Percentiles rank a stretch among this genome's conserved stretches.
Evolutionary conservation across 2,329 filamentous ascomycete species (phyloP).

Genomic region (Parastagonospora avenae): DNA sequence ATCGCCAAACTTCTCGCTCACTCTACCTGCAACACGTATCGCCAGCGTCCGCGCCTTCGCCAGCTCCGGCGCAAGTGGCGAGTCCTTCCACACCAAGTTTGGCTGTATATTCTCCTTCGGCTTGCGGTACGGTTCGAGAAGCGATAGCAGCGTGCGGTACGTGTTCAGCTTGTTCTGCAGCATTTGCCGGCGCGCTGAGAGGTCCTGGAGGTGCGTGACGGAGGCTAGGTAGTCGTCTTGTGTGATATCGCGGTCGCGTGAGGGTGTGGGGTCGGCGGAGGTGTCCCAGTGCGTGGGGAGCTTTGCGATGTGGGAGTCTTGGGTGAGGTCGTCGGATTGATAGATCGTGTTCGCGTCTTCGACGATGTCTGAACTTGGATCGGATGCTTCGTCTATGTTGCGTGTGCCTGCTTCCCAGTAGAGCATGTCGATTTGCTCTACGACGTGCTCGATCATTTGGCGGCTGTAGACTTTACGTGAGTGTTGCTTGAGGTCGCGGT

Average conservation of each 20-base stretch:
- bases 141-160: constrained; percentile 55
- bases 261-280: constrained; percentile 17
- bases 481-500: constrained; percentile 68
- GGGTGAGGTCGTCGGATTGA: constrained; percentile 37
- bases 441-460: constrained; percentile 71
- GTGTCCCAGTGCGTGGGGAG: constrained; percentile 37
- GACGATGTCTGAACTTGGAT: constrained; percentile 39
- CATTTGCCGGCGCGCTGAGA: constrained; percentile 57
- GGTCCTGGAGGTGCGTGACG: constrained; percentile 53
- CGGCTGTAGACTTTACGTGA: constrained; percentile 68
- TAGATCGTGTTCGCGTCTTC: constrained; percentile 46
- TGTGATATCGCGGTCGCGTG: constrained; percentile 16
- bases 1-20: constrained; percentile 37
- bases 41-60: constrained; percentile 67
- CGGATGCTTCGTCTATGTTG: constrained; percentile 25
- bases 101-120: constrained; percentile 61
- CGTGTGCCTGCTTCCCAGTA: constrained; percentile 60
- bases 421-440: constrained; percentile 72
- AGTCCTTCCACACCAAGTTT: constrained; percentile 69
- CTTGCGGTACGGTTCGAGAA: constrained; percentile 60
- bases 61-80: constrained; percentile 69
- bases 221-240: constrained; percentile 45
- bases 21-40: constrained; percentile 44
- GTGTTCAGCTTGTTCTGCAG: constrained; percentile 54
- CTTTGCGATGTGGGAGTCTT: constrained; percentile 41